phyloP scores from a whole-genome alignment of 2,329 filamentous ascomycete species.

The Botrytis aclada region DNA sequence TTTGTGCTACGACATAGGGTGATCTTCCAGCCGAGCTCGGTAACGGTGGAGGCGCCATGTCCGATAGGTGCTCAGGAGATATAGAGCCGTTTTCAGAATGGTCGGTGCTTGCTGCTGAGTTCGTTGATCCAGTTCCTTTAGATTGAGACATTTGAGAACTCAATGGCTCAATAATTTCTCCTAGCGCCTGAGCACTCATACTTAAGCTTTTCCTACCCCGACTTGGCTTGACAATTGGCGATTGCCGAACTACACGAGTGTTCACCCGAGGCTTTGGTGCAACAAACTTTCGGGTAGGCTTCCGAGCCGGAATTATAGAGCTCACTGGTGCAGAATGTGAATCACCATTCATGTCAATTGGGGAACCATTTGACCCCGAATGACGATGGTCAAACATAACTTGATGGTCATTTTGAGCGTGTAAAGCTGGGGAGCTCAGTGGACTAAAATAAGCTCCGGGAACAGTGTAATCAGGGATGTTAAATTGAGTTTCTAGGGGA shows the following conservation, averaged over 20 bases:
- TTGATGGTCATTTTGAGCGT: constrained; percentile 61
- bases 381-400: constrained; percentile 40
- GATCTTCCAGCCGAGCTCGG: constrained; percentile 64
- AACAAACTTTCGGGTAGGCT: constrained; percentile 28
- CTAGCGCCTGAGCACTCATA: constrained; percentile 43
- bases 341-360: constrained; percentile 35
- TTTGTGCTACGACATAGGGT: constrained; percentile 62
- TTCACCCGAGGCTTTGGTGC: constrained; percentile 29
- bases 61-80: constrained; percentile 59
- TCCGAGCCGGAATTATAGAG: constrained; percentile 27
- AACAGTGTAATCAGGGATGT: constrained; percentile 50
- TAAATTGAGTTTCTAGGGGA: constrained; percentile 69
- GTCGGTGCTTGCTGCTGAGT: constrained; percentile 42
- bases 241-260: constrained; percentile 39
- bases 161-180: constrained; percentile 38
- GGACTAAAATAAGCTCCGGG: constrained; percentile 78
- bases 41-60: constrained; percentile 65
- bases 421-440: constrained; percentile 74
- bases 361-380: constrained; percentile 39
- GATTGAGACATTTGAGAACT: constrained; percentile 39
- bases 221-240: constrained; percentile 41
- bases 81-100: constrained; percentile 63
- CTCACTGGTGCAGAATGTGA: constrained; percentile 31
- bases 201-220: constrained; percentile 45
- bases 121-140: constrained; percentile 39